Evolutionary conservation across 1,284 basidiomycete species (phyloP).

Genomic region (Naganishia sp.): DNA sequence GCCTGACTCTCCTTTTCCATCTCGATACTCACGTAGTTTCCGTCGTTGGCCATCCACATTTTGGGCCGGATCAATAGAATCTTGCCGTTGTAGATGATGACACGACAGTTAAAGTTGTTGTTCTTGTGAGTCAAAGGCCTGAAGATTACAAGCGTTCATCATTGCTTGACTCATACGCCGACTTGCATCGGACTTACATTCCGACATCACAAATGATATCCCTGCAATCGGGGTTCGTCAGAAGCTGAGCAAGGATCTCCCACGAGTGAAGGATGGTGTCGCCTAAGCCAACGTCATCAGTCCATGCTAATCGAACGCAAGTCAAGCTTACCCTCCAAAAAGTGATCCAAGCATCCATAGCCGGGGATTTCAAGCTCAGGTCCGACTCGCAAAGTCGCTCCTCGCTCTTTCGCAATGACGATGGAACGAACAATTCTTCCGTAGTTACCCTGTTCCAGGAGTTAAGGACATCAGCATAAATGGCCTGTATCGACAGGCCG

Average conservation of each 20-base stretch:
- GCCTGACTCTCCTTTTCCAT: background rate
- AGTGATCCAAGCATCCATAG: slow-evolving; percentile 93
- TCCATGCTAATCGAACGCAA: background rate
- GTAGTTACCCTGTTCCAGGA: slow-evolving; percentile 70
- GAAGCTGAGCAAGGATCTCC: slow-evolving; percentile 86
- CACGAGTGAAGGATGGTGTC: slow-evolving; percentile 94
- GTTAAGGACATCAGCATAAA: slow-evolving; percentile 9
- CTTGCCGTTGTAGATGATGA: slow-evolving; percentile 80
- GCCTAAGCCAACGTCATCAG: slow-evolving; percentile 58
- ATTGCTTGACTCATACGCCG: background rate
- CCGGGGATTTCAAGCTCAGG: slow-evolving; percentile 98
- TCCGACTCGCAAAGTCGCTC: slow-evolving; percentile 93
- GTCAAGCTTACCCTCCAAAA: slow-evolving; percentile 51
- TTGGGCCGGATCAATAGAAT: slow-evolving; percentile 94
- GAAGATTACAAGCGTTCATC: slow-evolving; percentile 12
- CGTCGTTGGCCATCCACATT: slow-evolving; percentile 99
- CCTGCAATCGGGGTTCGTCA: slow-evolving; percentile 71
- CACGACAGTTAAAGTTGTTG: slow-evolving; percentile 93
- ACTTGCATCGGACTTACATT: slow-evolving; percentile 64
- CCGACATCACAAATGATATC: slow-evolving; percentile 91
- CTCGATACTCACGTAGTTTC: slow-evolving; percentile 69
- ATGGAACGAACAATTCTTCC: slow-evolving; percentile 91
- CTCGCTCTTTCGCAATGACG: slow-evolving; percentile 76
- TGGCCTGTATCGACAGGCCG: background rate
- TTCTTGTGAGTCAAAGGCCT: slow-evolving; percentile 97